A percentile compares a stretch with the other conserved stretches of the same genome.
phyloP scores from a whole-genome alignment of 2,329 filamentous ascomycete species.

The Scedosporium apiospermum region DNA sequence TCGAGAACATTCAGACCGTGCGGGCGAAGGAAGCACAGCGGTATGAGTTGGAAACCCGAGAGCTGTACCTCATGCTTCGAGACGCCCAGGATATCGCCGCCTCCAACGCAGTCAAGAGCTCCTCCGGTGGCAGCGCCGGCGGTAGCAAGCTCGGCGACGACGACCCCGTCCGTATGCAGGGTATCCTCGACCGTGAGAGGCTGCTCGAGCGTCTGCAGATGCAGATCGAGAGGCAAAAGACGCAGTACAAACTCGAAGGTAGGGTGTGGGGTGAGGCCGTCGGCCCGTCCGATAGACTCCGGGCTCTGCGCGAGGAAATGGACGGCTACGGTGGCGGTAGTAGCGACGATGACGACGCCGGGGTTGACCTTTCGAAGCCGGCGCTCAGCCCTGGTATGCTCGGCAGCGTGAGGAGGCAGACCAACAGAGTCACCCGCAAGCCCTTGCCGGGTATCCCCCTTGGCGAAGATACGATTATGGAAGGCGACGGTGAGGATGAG shows the following conservation, averaged over 20 bases:
- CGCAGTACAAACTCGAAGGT: slow-evolving; percentile 92
- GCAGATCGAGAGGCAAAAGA: slow-evolving; percentile 94
- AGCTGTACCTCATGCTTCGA: slow-evolving; percentile 94
- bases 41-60: slow-evolving; percentile 90
- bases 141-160: slow-evolving; percentile 43
- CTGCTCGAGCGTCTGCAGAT: slow-evolving; percentile 91
- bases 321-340: slow-evolving; percentile 47
- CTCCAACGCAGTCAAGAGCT: slow-evolving; percentile 59
- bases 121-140: slow-evolving; percentile 25
- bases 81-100: slow-evolving; percentile 95
- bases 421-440: slow-evolving; percentile 41
- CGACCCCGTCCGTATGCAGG: slow-evolving; percentile 72
- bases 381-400: slow-evolving; percentile 66
- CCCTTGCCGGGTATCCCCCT: slow-evolving; percentile 30
- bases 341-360: not conserved
- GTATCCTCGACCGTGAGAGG: slow-evolving; percentile 84
- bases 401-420: slow-evolving; percentile 57
- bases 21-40: slow-evolving; percentile 85
- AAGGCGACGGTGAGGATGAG: slow-evolving; percentile 42
- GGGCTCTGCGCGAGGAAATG: slow-evolving; percentile 92
- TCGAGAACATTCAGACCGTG: slow-evolving; percentile 77
- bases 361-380: not conserved
- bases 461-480: slow-evolving; percentile 34
- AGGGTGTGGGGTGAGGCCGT: slow-evolving; percentile 76
- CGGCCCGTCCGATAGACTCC: slow-evolving; percentile 82